These are phyloP conservation scores for Suillus fuscotomentosus DNA, from an alignment of 768 basidiomycete genomes.

Conservation along the genomic window DNA sequence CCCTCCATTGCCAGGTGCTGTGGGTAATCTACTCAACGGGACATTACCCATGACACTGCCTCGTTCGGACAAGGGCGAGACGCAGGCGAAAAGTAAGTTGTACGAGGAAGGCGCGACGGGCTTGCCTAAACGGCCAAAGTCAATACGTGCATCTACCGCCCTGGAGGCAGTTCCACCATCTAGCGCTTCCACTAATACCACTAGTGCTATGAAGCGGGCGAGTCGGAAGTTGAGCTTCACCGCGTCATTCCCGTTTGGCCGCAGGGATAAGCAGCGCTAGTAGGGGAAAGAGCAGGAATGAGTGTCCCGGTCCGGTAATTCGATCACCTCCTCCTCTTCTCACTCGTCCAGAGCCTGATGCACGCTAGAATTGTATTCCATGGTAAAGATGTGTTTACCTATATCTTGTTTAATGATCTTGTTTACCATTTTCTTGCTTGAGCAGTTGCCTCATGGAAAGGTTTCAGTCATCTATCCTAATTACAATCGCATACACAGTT, in stretches of 20 bases:
- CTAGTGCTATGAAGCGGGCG: slow-evolving; percentile 20
- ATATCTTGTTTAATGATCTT: slow-evolving; percentile 22
- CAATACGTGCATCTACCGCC: slow-evolving; percentile 24
- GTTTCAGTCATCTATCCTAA: slow-evolving; percentile 8
- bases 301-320: slow-evolving; percentile 8
- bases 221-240: slow-evolving; percentile 70
- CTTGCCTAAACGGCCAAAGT: slow-evolving; percentile 20
- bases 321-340: neutral
- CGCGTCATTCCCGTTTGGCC: slow-evolving; percentile 55
- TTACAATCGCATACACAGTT: neutral
- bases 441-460: neutral
- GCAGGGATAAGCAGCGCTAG: slow-evolving; percentile 50
- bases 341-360: neutral
- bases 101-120: neutral
- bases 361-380: neutral
- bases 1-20: slow-evolving; percentile 1
- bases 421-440: slow-evolving; percentile 23
- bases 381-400: slow-evolving; percentile 9
- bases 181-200: slow-evolving; percentile 31
- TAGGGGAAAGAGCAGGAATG: slow-evolving; percentile 35
- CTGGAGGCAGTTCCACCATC: slow-evolving; percentile 14
- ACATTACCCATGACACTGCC: slow-evolving; percentile 6
- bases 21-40: neutral
- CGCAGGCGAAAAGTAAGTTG: slow-evolving; percentile 8
- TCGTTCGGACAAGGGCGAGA: neutral